A percentile compares a stretch with the other conserved stretches of the same genome.
Conservation (phyloP, 768 basidiomycete species). For the Russula vinacea region DNA sequence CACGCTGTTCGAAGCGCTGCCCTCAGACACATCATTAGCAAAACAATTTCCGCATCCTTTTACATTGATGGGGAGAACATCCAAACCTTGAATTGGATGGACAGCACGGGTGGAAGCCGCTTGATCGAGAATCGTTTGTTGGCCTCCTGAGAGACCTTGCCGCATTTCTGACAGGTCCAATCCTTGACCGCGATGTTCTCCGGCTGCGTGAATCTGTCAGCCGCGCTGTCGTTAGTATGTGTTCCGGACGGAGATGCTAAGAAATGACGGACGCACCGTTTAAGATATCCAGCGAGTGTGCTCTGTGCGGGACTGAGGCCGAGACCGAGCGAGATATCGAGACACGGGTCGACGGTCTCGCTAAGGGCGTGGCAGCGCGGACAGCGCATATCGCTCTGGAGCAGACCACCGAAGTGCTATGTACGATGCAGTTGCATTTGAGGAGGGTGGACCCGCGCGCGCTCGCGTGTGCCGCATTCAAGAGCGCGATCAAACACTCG, state of each 20-base stretch:
- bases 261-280: constrained; percentile 48
- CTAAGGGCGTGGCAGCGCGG: constrained; percentile 78
- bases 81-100: constrained; percentile 91
- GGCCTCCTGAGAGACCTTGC: constrained; percentile 70
- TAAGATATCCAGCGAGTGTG: constrained; percentile 71
- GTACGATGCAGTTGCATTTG: constrained; percentile 87
- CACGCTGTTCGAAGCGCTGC: constrained; percentile 85
- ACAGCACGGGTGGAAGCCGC: constrained; percentile 83
- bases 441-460: constrained; percentile 71
- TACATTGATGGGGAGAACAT: not conserved
- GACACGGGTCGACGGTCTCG: constrained; percentile 80
- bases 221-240: constrained; percentile 10
- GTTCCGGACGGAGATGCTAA: not conserved
- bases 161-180: constrained; percentile 82
- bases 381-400: constrained; percentile 89
- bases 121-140: constrained; percentile 83
- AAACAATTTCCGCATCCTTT: not conserved
- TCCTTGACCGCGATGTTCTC: constrained; percentile 82
- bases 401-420: constrained; percentile 78
- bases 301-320: constrained; percentile 64
- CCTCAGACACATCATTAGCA: constrained; percentile 1
- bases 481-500: constrained; percentile 76
- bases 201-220: constrained; percentile 70
- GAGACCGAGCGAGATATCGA: constrained; percentile 87
- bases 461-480: constrained; percentile 84